Conservation (phyloP, 208 protist species). For the Leishmania martiniquensis region DNA sequence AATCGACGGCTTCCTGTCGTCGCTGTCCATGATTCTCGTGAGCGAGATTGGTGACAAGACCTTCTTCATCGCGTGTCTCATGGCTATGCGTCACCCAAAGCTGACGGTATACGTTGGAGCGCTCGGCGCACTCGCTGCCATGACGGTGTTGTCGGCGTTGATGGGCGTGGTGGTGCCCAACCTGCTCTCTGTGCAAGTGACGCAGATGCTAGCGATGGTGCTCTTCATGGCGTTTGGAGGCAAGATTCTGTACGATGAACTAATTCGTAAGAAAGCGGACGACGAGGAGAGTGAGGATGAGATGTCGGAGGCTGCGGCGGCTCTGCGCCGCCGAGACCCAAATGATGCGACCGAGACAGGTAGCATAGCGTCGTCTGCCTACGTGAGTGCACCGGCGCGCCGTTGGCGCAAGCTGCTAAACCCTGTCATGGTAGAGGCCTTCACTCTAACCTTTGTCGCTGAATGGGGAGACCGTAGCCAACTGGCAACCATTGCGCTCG, state of each 20-base stretch:
- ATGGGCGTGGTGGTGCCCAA: constrained; percentile 87
- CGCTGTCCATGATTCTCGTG: constrained; percentile 92
- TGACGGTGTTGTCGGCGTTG: constrained; percentile 93
- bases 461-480: constrained; percentile 98
- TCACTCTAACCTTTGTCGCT: constrained; percentile 96
- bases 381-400: constrained; percentile 45
- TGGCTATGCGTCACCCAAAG: constrained; percentile 94
- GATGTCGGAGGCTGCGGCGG: constrained; percentile 84
- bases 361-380: constrained; percentile 38
- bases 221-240: constrained; percentile 94
- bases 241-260: constrained; percentile 88
- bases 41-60: constrained; percentile 97
- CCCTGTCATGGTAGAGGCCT: constrained; percentile 91
- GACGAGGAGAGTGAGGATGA: constrained; percentile 89
- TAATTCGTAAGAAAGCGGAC: constrained; percentile 44
- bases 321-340: constrained; percentile 75
- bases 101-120: constrained; percentile 88
- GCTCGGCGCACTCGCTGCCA: constrained; percentile 85
- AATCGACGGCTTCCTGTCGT: constrained; percentile 86
- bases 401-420: constrained; percentile 61
- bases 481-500: constrained; percentile 95
- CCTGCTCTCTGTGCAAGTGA: constrained; percentile 86
- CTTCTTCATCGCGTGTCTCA: constrained; percentile 96
- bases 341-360: constrained; percentile 70
- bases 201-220: constrained; percentile 78